phyloP scores from a whole-genome alignment of 2,329 filamentous ascomycete species.

The Ceratocystis colombiana region DNA sequence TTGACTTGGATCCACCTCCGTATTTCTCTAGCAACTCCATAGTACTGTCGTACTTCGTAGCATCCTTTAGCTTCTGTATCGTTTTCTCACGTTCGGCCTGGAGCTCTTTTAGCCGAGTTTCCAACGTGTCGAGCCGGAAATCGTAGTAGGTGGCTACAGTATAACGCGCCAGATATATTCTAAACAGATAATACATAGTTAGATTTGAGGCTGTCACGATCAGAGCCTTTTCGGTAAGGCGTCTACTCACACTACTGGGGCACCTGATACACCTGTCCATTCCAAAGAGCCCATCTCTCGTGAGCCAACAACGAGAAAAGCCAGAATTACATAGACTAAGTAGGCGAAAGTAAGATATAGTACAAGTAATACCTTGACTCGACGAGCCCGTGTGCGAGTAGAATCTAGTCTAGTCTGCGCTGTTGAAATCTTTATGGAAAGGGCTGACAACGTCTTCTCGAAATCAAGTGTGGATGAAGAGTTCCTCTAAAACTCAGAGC shows the following conservation, averaged over 20 bases:
- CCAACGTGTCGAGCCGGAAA: conserved; percentile 64
- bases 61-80: conserved; percentile 87
- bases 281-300: conserved; percentile 65
- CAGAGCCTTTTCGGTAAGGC: neutral
- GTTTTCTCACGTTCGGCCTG: conserved; percentile 73
- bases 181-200: conserved; percentile 32
- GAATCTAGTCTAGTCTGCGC: conserved; percentile 64
- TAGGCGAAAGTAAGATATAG: conserved; percentile 87
- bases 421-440: conserved; percentile 72
- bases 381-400: conserved; percentile 60
- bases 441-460: conserved; percentile 75
- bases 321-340: conserved; percentile 71
- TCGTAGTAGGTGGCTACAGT: conserved; percentile 62
- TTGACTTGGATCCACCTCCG: conserved; percentile 51
- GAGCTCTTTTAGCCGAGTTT: conserved; percentile 59
- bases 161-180: conserved; percentile 69
- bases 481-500: conserved; percentile 48
- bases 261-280: conserved; percentile 66
- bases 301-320: conserved; percentile 76
- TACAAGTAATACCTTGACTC: conserved; percentile 75
- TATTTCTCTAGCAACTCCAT: conserved; percentile 91
- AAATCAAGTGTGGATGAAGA: conserved; percentile 80
- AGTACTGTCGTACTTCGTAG: conserved; percentile 93
- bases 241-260: conserved; percentile 59
- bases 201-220: neutral